Conservation (phyloP, 345 rosid species). For the Eucalyptus globulus region DNA sequence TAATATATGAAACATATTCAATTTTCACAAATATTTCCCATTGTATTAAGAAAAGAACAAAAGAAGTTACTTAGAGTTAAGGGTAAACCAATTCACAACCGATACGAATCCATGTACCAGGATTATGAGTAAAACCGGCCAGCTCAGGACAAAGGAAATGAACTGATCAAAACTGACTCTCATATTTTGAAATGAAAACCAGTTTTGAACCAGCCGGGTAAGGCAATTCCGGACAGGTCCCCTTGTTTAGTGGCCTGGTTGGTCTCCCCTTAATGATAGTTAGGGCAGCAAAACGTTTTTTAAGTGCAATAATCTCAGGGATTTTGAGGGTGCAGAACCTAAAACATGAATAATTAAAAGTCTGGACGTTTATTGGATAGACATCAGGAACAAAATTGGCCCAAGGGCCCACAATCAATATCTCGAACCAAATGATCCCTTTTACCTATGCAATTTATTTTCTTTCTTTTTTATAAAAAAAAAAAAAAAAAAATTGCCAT, state of each 20-base stretch:
- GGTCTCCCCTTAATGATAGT: background rate
- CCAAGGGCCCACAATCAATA: background rate
- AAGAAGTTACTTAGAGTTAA: background rate
- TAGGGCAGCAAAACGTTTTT: background rate
- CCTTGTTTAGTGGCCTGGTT: no score
- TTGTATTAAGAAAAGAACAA: background rate
- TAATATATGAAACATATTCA: background rate
- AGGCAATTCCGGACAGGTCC: background rate
- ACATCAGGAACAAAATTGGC: background rate
- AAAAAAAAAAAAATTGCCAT: background rate
- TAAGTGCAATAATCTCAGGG: background rate
- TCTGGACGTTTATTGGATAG: background rate
- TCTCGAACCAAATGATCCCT: background rate
- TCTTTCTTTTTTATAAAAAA: background rate
- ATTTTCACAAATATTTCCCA: background rate
- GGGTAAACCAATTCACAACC: background rate
- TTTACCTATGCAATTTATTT: background rate
- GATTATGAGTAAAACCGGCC: background rate
- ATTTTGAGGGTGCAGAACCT: background rate
- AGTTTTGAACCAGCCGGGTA: background rate
- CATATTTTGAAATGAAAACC: background rate
- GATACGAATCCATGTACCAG: background rate
- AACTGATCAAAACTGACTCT: rapidly evolving
- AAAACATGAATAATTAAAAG: background rate
- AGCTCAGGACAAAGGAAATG: background rate